These are phyloP conservation scores for Taphrina flavorubra DNA, from an alignment of 1,139 yeast species.

Conservation along the genomic window DNA sequence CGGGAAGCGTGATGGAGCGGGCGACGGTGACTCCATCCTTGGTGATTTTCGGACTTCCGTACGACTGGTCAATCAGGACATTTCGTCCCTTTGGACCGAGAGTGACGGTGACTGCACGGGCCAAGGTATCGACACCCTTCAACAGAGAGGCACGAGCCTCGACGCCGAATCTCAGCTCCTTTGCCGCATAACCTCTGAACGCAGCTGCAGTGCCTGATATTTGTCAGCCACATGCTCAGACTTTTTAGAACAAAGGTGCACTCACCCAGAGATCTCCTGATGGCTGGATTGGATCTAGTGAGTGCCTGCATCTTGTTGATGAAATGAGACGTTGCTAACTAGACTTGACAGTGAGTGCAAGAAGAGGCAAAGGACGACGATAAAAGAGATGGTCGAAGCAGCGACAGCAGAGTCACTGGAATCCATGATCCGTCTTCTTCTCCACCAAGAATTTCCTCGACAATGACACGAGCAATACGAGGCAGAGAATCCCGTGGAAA, in stretches of 20 bases:
- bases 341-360: not conserved
- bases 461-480: not conserved
- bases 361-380: not conserved
- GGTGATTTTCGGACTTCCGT: conserved; percentile 97
- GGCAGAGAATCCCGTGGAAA: conserved; percentile 9
- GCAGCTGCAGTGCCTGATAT: conserved; percentile 27
- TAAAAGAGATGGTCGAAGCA: not conserved
- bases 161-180: conserved; percentile 96
- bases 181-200: conserved; percentile 49
- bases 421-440: not conserved
- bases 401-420: no score
- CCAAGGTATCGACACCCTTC: conserved; percentile 94
- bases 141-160: conserved; percentile 97
- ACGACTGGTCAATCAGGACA: conserved; percentile 94
- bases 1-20: conserved; percentile 76
- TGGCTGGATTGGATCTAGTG: conserved; percentile 29
- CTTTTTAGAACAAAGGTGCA: no score
- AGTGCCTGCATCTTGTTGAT: conserved; percentile 25
- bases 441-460: not conserved
- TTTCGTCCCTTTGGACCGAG: conserved; percentile 99
- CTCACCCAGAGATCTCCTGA: conserved; percentile 31
- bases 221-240: conserved; percentile 9
- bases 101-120: conserved; percentile 96
- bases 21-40: conserved; percentile 99
- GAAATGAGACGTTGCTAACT: not conserved